Base-by-base conservation (phyloP, 2,329 filamentous ascomycete genomes). In the Ceratocystis diversiconidia region DNA sequence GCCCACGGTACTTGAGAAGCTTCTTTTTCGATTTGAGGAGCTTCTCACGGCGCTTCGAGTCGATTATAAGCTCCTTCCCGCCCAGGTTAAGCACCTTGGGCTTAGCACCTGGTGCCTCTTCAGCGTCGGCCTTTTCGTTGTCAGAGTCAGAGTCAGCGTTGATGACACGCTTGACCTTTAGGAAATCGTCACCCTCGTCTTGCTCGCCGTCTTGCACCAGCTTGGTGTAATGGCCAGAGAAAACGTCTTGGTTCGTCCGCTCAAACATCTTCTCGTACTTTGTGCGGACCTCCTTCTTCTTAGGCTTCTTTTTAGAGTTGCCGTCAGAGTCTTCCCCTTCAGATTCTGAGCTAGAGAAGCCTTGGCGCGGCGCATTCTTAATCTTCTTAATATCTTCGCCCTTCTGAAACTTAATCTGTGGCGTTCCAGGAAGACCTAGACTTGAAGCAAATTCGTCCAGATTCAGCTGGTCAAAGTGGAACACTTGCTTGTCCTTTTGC, bases 211-310 rank as follows among this genome's bases (percentile, higher is more conserved):
- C 74, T 2, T 75, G 85, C 68, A 97, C 85, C 69, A 99, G 82
- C 72, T 92, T 96, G 67, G 85, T 84, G 78, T 96, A 97, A 76
- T 99, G 94, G 65, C 87, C 85, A n/a, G 92, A 92, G 69, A 99
- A 77, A 41, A 99, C 89, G 73, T 96, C 92, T 75, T 97, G 92
- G 75, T 99, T 99, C 71, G 88, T 89, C 68, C 94, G 83, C 78
- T 96, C 92, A 75, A 97, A 96, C 94, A 99, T 97, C 70, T 90
- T 87, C 75, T 99, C 91, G 74, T 95, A 95, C 75, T 96, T 97
- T 41, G 95, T 99, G 68, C 91, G 84, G 19, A 96, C 89, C 70
- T 85, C 83, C 10, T 81, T 79, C 76, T 89, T 86, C 76, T 86
- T 85, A 73, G 83, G 85, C 68, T 79, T 76, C 69, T 79, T 78